Evolutionary conservation across 306 rosid species (phyloP).

Genomic region (Cicer cuneatum): DNA sequence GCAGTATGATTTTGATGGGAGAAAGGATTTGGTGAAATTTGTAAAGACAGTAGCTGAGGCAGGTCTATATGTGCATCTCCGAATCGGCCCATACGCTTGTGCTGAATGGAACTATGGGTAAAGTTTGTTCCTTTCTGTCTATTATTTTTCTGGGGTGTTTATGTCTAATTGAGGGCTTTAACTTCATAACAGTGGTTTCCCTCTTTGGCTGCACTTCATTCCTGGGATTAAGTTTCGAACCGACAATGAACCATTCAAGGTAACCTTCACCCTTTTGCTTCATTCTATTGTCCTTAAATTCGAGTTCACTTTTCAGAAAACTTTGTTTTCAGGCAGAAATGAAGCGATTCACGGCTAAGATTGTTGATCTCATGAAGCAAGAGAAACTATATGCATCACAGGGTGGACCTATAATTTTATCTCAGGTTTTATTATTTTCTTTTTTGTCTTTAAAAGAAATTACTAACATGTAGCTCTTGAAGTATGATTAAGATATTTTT

Average conservation of each 20-base stretch:
- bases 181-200: slow-evolving; percentile 78
- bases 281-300: slow-evolving; percentile 13
- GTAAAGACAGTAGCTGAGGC: slow-evolving; percentile 82
- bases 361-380: slow-evolving; percentile 83
- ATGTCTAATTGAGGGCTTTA: slow-evolving; percentile 39
- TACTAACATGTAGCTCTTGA: background rate
- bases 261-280: slow-evolving; percentile 33
- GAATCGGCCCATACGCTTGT: slow-evolving; percentile 95
- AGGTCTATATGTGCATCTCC: slow-evolving; percentile 82
- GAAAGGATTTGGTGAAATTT: slow-evolving; percentile 81
- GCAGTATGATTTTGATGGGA: slow-evolving; percentile 83
- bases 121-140: slow-evolving; percentile 9
- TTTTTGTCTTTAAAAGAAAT: slow-evolving; percentile 3
- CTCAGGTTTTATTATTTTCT: slow-evolving; percentile 66
- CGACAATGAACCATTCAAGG: slow-evolving; percentile 94
- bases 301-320: slow-evolving; percentile 8
- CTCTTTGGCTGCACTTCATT: slow-evolving; percentile 91
- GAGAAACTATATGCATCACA: slow-evolving; percentile 92
- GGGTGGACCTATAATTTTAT: slow-evolving; percentile 96
- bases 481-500: background rate
- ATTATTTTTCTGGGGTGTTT: slow-evolving; percentile 16
- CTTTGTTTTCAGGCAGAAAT: slow-evolving; percentile 79
- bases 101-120: slow-evolving; percentile 99
- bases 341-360: slow-evolving; percentile 85
- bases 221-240: slow-evolving; percentile 87